Percentiles rank a stretch among this genome's conserved stretches.
These are phyloP conservation scores for Aaosphaeria arxii DNA, from an alignment of 2,329 filamentous ascomycete species.

Conservation along the genomic window DNA sequence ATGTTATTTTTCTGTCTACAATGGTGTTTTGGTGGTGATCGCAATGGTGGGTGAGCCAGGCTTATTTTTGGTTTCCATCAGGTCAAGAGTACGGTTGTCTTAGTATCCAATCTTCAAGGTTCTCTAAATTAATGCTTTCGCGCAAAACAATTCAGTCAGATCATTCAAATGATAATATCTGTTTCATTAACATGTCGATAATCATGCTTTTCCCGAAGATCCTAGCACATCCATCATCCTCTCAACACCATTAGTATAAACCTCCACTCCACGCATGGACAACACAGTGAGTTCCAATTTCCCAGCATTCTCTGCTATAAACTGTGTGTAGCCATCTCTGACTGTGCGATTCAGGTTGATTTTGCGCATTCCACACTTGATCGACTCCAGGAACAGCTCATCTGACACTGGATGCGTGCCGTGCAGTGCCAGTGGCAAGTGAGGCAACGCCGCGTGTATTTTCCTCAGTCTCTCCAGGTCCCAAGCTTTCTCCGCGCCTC, in stretches of 20 bases:
- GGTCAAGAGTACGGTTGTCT: no score
- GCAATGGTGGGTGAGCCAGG: no score
- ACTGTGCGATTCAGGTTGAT: slow-evolving; percentile 57
- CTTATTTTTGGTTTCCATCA: no score
- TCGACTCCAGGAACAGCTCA: slow-evolving; percentile 51
- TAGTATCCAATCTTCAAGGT: no score
- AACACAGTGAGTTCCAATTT: slow-evolving; percentile 48
- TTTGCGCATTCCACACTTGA: slow-evolving; percentile 50
- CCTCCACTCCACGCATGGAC: slow-evolving; percentile 48
- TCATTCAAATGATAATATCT: no score
- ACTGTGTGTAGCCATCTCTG: slow-evolving; percentile 45
- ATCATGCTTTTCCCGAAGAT: neutral
- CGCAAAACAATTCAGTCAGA: no score
- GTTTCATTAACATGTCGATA: no score
- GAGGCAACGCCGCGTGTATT: slow-evolving; percentile 43
- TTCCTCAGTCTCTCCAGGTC: slow-evolving; percentile 23
- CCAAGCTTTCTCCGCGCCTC: slow-evolving; percentile 7
- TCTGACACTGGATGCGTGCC: slow-evolving; percentile 54
- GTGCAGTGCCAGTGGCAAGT: slow-evolving; percentile 51
- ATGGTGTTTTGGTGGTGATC: no score
- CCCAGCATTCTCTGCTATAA: slow-evolving; percentile 45
- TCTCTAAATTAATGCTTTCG: no score
- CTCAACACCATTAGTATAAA: slow-evolving; percentile 10
- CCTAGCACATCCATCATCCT: slow-evolving; percentile 6
- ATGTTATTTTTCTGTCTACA: no score